Evolutionary conservation across 805 yeast genomes (phyloP), one percentile per base, ranked within the genome.

Genomic region (Starmera caribaea): DNA sequence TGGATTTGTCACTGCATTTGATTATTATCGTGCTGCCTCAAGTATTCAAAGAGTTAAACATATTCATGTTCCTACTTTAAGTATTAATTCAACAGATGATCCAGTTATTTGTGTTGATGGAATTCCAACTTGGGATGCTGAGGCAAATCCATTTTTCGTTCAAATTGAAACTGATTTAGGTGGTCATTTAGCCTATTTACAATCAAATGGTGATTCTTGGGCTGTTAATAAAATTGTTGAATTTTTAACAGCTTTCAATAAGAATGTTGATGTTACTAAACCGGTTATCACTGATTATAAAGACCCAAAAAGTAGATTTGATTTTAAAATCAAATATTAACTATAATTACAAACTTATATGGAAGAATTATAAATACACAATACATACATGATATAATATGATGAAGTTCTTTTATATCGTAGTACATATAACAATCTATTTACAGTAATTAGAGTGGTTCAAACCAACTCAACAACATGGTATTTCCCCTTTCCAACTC

Each of bases 401-500:
- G 38, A 26, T 32, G 13, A 29, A 16, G n/a, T n/a, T n/a, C n/a
- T n/a, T 37, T 29, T 15, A 24, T 16, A 32, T 35, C 9, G 6
- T 10, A 15, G 13, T n/a, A 5, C 28, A 15, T 26, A 32, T 9
- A 33, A 15, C 16, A 16, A 16, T 12, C 8, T 9, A 11, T 34
- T 16, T 16, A 38, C 27, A 37, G n/a, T 40, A 29, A 21, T 7
- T 21, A 21, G 24, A 21, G 24, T 21, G 24, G 4, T 15, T 26
- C 13, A 27, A 13, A 44, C 40, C 10, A 54, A 38, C 35, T 74
- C 71, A n/a, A 77, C 70, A 17, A 80, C 73, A 51, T 68, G 65
- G 52, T 78, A 79, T 43, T 74, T 74, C 36, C 72, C 74, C 55
- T 89, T 90, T 2, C 97, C 97, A 8, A 79, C 58, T 48, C 94